Evolutionary conservation across 495 filamentous ascomycete species (phyloP), one percentile per base, ranked within the genome.

Genomic region (Evernia prunastri): DNA sequence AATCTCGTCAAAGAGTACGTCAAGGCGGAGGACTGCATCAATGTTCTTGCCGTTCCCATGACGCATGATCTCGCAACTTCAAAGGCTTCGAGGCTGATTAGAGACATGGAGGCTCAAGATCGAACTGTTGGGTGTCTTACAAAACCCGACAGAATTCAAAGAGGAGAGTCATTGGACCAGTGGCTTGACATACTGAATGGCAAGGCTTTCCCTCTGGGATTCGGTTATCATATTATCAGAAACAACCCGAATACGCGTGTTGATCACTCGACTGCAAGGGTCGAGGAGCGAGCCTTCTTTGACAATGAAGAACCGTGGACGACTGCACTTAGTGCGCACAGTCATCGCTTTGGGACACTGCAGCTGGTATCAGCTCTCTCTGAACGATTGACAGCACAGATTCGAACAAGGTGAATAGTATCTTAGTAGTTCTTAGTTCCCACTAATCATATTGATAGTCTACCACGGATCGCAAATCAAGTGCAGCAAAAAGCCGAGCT

Each of bases 41-140:
- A 94, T 33, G 76, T 96, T 7, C 82, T 91, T 67, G 86, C 91
- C 3, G 72, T 87, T 1, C 82, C 89, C 0, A 92, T 93, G 86
- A 87, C 87, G 0, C 79, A 81, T 17, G 89, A 96, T 61, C 78
- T 87, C 0, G 82, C 86, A 1, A 90, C 85, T 36, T 91, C 87
- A 0, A 86, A 77, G n/a, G 87, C 89, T 0, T 82, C 86, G 0
- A 77, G 79, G 0, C 73, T 91, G 4, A 83, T 92, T 27, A 75
- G 80, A 0, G 75, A 84, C n/a, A n/a, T n/a, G n/a, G n/a, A n/a
- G n/a, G n/a, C n/a, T n/a, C n/a, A n/a, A n/a, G n/a, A n/a, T n/a
- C n/a, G n/a, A n/a, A n/a, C n/a, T n/a, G n/a, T n/a, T n/a, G n/a
- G n/a, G n/a, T n/a, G n/a, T n/a, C n/a, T 93, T 53, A 95, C 90